Base-by-base conservation (phyloP, 1,284 basidiomycete species). In the Naganishia cerealis region DNA sequence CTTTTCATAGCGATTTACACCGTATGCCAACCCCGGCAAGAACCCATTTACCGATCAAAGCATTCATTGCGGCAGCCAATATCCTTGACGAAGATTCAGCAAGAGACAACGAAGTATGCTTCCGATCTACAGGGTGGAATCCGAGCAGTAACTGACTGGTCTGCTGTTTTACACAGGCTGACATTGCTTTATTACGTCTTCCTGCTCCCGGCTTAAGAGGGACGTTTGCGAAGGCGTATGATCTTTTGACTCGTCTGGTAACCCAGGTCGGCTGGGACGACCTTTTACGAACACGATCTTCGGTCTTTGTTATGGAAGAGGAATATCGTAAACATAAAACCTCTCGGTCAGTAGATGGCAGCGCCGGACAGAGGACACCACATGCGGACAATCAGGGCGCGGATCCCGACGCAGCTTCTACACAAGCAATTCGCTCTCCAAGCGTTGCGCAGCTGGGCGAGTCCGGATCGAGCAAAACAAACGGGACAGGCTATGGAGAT, bases 271-370 rank as follows among this genome's bases (percentile, higher is more conserved):
- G 95, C 0, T 99, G 95, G 96, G 96, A 99, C 80, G 96, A 99
- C 82, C 85, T 99, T 16, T 85, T 99, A 67, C 93, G 93, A 82
- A 91, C 90, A 38, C 88, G 95, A 84, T 94, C 91, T 78, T 83
- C 85, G 57, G 95, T 99, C 12, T 99, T 99, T 80, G 96, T 99
- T 46, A 99, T 99, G 95, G 95, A 99, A 80, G 95, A 99, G 78
- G 95, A 99, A 80, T 99, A 99, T 79, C 85, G 96, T 38, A 77
- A 82, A 72, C 84, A 85, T 72, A 84, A 84, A 72, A 78, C 80
- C 39, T 65, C 90, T 86, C 87, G 88, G 5, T 77, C 78, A 10
- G 70, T 79, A 0, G 78, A 78, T 54, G 52, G 50, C 75, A 80
- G 57, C 74, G 78, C 38, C 0, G 72, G 52, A 13, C 40, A 66